A percentile compares a stretch with the other conserved stretches of the same genome.
Conservation (phyloP, 495 filamentous ascomycete genomes). For the Astrocystis sublimbata region DNA sequence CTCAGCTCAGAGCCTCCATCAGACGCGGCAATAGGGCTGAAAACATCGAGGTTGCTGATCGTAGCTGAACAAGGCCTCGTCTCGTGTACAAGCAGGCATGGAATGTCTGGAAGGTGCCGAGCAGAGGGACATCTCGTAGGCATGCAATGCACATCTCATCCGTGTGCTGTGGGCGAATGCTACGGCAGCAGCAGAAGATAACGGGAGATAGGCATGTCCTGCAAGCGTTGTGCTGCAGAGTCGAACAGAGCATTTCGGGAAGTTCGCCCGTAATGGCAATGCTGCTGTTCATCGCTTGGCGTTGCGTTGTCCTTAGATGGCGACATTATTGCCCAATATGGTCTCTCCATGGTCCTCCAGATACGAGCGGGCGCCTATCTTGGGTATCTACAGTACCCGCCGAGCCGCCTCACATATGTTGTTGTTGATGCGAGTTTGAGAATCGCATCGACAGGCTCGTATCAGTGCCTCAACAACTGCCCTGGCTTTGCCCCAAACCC, state of each 20-base stretch:
- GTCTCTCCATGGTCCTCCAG: not conserved
- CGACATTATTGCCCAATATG: conserved; percentile 14
- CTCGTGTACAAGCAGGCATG: not conserved
- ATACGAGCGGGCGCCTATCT: not conserved
- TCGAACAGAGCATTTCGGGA: conserved; percentile 1
- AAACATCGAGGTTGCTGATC: not conserved
- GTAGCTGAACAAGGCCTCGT: conserved; percentile 2
- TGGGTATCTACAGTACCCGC: too few relatives aligned
- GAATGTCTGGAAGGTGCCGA: conserved; percentile 6
- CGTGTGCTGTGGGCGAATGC: not conserved
- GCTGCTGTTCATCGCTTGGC: conserved; percentile 7
- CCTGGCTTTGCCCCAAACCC: not conserved
- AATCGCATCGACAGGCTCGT: not conserved
- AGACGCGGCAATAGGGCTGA: conserved; percentile 10
- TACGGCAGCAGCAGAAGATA: conserved; percentile 1
- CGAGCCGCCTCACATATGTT: not conserved
- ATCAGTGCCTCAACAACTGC: not conserved
- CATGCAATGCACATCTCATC: conserved; percentile 1
- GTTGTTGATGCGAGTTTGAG: not conserved
- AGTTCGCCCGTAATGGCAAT: conserved; percentile 7
- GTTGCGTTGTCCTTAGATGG: conserved; percentile 5
- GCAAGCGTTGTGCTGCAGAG: not conserved
- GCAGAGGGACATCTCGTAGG: not conserved
- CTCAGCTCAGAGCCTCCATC: not conserved
- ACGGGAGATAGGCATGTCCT: not conserved